Evolutionary conservation across 371 early-diverging fungal species (phyloP), one percentile per base, ranked within the genome.

Genomic region (Mucor sp.): DNA sequence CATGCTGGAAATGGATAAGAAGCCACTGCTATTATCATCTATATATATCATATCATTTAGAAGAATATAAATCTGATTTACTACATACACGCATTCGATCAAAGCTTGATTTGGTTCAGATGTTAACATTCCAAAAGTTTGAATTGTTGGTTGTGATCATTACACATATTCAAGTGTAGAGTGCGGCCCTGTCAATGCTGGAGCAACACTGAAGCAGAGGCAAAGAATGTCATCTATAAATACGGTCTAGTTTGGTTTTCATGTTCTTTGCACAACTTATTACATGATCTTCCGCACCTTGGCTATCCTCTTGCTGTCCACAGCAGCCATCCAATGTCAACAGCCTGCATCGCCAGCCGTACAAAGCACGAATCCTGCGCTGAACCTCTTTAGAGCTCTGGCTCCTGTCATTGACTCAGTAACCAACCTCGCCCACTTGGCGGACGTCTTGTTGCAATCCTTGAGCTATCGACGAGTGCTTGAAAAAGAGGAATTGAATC

Each of bases 1-100:
- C 53, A 53, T 25, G 23, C 53, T 53, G 53, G 27, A 27, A 53
- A 53, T 53, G 53, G 53, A 53, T 53, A 53, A 53, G 23, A 53
- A 8, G n/a, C 44, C 11, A 25, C 23, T 53, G 15, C 27, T 27
- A 53, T 5, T 14, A 53, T 27, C 15, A 53, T 25, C 7, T 27
- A 47, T 47, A n/a, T 47, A 47, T 47, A 44, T 19, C 30, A 30
- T n/a, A n/a, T n/a, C n/a, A n/a, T n/a, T n/a, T n/a, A n/a, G n/a
- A n/a, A n/a, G n/a, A n/a, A n/a, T n/a, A n/a, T n/a, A n/a, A n/a
- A n/a, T 41, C 4, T 47, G 47, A 47, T 47, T 21, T 47, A 4
- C 27, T 27, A 53, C 27, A 50, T 50, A 27, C 23, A 25, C 53
- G 15, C 53, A 25, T 21, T 53, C 47, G 21, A 25, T 53, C 27